Percentiles rank a stretch among this genome's conserved stretches.
Conservation (phyloP, 108 stramenopile species). For the Skeletonema marinoi region DNA sequence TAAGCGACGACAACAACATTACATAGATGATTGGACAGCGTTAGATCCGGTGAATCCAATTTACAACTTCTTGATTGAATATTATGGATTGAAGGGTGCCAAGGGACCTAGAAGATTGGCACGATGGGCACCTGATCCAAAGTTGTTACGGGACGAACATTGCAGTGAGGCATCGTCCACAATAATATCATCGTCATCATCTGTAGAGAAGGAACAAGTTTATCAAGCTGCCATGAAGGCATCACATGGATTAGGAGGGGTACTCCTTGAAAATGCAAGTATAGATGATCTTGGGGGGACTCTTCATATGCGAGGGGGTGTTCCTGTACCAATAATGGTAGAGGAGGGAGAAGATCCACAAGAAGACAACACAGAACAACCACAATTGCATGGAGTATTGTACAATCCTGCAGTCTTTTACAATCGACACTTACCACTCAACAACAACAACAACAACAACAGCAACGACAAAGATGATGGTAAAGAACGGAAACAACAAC, state of each 20-base stretch:
- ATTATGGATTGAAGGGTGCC: constrained; percentile 78
- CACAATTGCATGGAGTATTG: constrained; percentile 39
- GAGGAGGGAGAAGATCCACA: background rate
- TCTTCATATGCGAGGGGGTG: constrained; percentile 59
- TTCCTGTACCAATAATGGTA: constrained; percentile 3
- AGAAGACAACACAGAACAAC: background rate
- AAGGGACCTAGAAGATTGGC: constrained; percentile 64
- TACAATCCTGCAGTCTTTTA: constrained; percentile 66
- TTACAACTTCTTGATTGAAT: constrained; percentile 89
- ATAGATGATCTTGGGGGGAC: constrained; percentile 57
- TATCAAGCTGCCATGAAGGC: constrained; percentile 1
- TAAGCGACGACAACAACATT: background rate
- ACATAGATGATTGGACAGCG: constrained; percentile 32
- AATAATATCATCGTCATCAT: background rate
- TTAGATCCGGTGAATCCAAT: constrained; percentile 78
- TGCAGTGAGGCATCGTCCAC: background rate
- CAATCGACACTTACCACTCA: constrained; percentile 17
- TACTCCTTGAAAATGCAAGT: constrained; percentile 73
- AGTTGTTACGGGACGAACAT: constrained; percentile 22
- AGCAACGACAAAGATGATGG: background rate
- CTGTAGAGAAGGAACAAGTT: background rate
- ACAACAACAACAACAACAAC: background rate
- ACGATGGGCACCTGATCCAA: constrained; percentile 68
- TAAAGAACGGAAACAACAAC: background rate
- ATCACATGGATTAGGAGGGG: constrained; percentile 29